Conservation (phyloP, 192 early-diverging fungal species). For the Anaeromyces robustus region DNA sequence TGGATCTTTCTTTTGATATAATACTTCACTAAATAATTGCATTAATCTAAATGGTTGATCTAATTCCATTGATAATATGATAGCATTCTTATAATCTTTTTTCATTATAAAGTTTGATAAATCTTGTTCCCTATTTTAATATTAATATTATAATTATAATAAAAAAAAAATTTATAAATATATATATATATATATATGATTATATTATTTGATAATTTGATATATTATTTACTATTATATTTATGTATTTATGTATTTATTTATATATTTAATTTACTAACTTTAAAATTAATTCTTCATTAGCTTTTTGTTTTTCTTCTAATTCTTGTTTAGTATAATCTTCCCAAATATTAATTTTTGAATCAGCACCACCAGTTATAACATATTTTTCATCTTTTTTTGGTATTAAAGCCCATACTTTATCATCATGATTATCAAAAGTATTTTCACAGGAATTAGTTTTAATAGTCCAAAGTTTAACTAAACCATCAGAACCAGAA, state of each 20-base stretch:
- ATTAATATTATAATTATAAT: no score
- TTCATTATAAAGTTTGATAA: constrained; percentile 67
- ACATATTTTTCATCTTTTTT: constrained; percentile 42
- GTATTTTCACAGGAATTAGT: constrained; percentile 78
- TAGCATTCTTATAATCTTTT: constrained; percentile 86
- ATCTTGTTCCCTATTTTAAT: constrained; percentile 64
- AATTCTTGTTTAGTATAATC: constrained; percentile 77
- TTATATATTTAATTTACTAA: constrained; percentile 10
- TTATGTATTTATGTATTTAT: no score
- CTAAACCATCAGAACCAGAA: constrained; percentile 76
- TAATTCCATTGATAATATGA: constrained; percentile 72
- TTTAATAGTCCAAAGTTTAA: constrained; percentile 94
- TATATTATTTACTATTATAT: no score
- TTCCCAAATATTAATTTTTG: constrained; percentile 79
- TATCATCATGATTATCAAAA: constrained; percentile 86
- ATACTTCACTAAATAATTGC: constrained; percentile 47
- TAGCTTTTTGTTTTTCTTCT: constrained; percentile 45
- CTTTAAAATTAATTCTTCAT: constrained; percentile 58
- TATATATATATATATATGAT: no score
- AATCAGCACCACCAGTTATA: constrained; percentile 84
- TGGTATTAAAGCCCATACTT: constrained; percentile 74
- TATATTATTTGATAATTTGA: no score
- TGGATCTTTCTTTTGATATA: constrained; percentile 6
- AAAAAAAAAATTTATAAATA: no score
- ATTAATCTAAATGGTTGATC: constrained; percentile 77